Evolutionary conservation across 2,329 filamentous ascomycete species (phyloP).

Genomic region (Colletotrichum sp.): DNA sequence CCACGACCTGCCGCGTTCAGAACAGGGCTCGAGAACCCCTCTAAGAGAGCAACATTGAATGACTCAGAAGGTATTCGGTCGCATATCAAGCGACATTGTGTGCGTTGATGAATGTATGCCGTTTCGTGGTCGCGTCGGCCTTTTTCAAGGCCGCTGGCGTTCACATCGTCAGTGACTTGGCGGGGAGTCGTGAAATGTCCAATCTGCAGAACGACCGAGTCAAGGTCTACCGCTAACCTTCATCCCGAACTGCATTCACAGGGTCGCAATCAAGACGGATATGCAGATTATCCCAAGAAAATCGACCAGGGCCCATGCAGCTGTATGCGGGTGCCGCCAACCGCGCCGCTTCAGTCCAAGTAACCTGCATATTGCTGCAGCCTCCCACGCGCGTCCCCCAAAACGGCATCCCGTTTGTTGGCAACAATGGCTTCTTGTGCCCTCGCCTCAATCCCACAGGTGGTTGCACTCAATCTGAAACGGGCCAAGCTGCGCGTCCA

Average conservation of each 20-base stretch:
- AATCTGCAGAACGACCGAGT: not conserved
- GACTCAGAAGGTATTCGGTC: not conserved
- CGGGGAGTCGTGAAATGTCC: not conserved
- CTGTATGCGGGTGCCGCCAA: not conserved
- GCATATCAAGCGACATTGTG: not conserved
- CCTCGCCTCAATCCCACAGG: not conserved
- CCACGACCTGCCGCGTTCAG: not conserved
- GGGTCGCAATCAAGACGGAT: not conserved
- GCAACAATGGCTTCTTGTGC: not conserved
- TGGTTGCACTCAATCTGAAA: slow-evolving; percentile 1
- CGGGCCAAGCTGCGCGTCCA: slow-evolving; percentile 1
- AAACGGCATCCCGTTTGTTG: slow-evolving; percentile 2
- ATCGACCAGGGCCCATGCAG: not conserved
- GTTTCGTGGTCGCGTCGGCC: not conserved
- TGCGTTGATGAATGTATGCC: not conserved
- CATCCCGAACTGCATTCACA: not conserved
- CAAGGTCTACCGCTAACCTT: not conserved
- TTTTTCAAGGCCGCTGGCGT: not conserved
- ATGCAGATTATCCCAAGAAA: not conserved
- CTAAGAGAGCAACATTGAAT: not conserved
- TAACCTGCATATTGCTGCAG: slow-evolving; percentile 11
- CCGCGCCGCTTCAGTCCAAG: not conserved
- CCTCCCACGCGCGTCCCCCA: slow-evolving; percentile 1
- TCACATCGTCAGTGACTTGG: not conserved
- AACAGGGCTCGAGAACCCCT: not conserved